Percentiles rank a stretch among this genome's conserved stretches.
Evolutionary conservation across 2,329 filamentous ascomycete species (phyloP).

Genomic region (Hyphodiscus sp.): DNA sequence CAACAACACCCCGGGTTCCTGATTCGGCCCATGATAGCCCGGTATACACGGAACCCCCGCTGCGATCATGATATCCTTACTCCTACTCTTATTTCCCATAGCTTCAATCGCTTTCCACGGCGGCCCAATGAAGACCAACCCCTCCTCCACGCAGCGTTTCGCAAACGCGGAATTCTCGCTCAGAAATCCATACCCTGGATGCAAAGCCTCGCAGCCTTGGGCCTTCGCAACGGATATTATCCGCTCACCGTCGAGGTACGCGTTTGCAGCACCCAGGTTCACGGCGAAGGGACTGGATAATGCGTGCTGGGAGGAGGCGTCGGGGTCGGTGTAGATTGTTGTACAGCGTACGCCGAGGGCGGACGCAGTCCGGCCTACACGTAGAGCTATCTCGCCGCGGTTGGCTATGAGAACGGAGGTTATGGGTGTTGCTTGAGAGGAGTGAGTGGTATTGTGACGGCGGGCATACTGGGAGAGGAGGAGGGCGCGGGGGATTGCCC

Average conservation of each 20-base stretch:
- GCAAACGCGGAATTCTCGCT: slow-evolving; percentile 93
- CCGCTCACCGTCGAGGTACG: slow-evolving; percentile 87
- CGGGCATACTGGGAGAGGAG: slow-evolving; percentile 14
- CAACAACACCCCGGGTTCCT: slow-evolving; percentile 56
- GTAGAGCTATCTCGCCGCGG: slow-evolving; percentile 90
- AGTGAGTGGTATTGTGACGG: slow-evolving; percentile 11
- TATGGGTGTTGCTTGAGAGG: slow-evolving; percentile 39
- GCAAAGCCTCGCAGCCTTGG: slow-evolving; percentile 82
- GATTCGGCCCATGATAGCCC: slow-evolving; percentile 85
- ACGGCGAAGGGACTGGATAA: slow-evolving; percentile 76
- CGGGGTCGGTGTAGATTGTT: slow-evolving; percentile 90
- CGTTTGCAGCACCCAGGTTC: slow-evolving; percentile 74
- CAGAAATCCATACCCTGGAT: slow-evolving; percentile 93
- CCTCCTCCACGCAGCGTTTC: slow-evolving; percentile 78
- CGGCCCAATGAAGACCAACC: slow-evolving; percentile 90
- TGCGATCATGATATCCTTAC: slow-evolving; percentile 92
- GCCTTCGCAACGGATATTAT: slow-evolving; percentile 85
- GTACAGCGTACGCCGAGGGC: slow-evolving; percentile 88
- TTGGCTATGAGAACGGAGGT: slow-evolving; percentile 92
- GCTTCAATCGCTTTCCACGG: slow-evolving; percentile 74
- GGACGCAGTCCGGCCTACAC: slow-evolving; percentile 82
- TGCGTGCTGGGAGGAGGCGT: slow-evolving; percentile 82
- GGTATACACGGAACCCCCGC: slow-evolving; percentile 96
- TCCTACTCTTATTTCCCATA: slow-evolving; percentile 90
- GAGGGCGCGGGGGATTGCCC: slow-evolving; percentile 24